A percentile compares a stretch with the other conserved stretches of the same genome.
Conservation (phyloP, 257 asterid species). For the Penstemon davidsonii region DNA sequence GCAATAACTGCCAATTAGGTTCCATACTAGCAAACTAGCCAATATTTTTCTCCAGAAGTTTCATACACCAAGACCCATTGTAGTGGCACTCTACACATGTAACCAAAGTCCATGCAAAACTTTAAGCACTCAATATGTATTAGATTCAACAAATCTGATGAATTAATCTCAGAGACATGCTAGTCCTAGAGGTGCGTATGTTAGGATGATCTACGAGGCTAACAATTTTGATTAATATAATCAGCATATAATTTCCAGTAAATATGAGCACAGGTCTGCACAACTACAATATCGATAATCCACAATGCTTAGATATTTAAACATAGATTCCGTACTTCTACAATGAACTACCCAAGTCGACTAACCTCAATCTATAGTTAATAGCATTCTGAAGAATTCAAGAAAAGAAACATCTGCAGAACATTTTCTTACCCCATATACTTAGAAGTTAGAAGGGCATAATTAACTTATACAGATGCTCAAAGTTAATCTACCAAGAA, state of each 20-base stretch:
- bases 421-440: neutral
- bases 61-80: too few relatives aligned
- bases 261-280: neutral
- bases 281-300: neutral
- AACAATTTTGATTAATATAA: conserved; percentile 17
- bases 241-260: neutral
- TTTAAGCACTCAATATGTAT: neutral
- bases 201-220: neutral
- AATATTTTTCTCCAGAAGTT: too few relatives aligned
- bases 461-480: neutral
- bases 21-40: too few relatives aligned
- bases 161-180: neutral
- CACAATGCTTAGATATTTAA: neutral
- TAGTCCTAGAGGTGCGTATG: neutral
- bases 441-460: conserved; percentile 1
- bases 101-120: neutral
- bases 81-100: too few relatives aligned
- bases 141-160: neutral
- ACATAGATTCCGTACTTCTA: conserved; percentile 1
- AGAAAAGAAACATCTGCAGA: conserved; percentile 1
- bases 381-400: conserved; percentile 10
- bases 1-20: too few relatives aligned
- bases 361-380: neutral
- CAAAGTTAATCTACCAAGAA: neutral
- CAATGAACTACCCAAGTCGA: neutral